Base-by-base conservation (phyloP, 1,139 yeast species). In the Barnettozyma hawaiiensis region DNA sequence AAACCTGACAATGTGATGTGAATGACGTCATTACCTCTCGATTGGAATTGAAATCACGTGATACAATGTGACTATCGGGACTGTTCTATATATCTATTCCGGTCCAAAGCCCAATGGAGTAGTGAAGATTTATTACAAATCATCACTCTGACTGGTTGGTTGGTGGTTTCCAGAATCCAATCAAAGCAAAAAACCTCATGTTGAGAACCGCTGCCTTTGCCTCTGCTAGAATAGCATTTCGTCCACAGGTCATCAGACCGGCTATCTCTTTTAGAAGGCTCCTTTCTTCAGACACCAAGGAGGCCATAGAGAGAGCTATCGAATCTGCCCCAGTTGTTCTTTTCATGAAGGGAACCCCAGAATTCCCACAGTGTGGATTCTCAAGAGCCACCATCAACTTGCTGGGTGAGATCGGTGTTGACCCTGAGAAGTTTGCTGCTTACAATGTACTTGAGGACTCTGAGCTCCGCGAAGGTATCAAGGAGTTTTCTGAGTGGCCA, bases 321-420 rank as follows among this genome's bases (percentile, higher is more conserved):
- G 70, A 67, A 5, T 80, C 95, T 14, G 94, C 97, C 1, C 96
- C 96, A 15, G 97, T 92, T 12, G 98, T 94, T 10, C 72, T 94
- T 27, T 90, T 90, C 69, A 86, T 86, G 96, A 86, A 86, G 61
- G 96, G 96, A 10, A 94, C 98, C 1, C 99, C 99, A 2, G 97
- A 90, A 59, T 87, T 85, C 46, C 99, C 99, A 24, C 95, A 89
- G 58, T 94, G 99, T 71, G 98, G 99, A 2, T 94, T 94, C 60
- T 89, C 97, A 7, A 78, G 96, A 59, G 95, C 96, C 41, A 86
- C 97, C 15, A 90, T 94, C 53, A 94, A 87, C 61, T 76, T 89
- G 39, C 74, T 94, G 50, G 97, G 98, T 16, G 94, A 89, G 62
- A 95, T 90, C 62, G 98, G 98, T 45, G 97, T 94, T 26, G 97